Evolutionary conservation across 2,329 filamentous ascomycete genomes (phyloP).

Genomic region (Talaromyces piceae): DNA sequence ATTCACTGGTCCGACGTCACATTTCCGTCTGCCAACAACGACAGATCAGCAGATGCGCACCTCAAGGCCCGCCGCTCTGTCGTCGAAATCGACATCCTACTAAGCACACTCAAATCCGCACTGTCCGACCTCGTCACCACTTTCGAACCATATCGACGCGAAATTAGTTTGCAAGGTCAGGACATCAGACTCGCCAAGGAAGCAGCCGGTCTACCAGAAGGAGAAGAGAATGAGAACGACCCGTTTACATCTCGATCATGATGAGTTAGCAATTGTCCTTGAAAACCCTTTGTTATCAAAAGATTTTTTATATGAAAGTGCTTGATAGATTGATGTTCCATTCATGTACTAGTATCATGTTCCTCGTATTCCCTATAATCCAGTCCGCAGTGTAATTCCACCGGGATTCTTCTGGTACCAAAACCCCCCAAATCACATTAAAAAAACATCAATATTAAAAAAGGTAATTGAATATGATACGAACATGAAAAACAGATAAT

Average conservation of each 20-base stretch:
- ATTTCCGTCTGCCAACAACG: slow-evolving; percentile 37
- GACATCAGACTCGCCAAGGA: slow-evolving; percentile 52
- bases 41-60: slow-evolving; percentile 22
- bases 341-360: too few species aligned
- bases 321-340: too few species aligned
- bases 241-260: slow-evolving; percentile 1
- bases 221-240: slow-evolving; percentile 6
- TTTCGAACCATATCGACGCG: slow-evolving; percentile 67
- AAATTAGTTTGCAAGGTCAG: slow-evolving; percentile 60
- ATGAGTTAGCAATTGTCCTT: neutral
- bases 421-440: too few species aligned
- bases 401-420: too few species aligned
- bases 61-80: slow-evolving; percentile 35
- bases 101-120: slow-evolving; percentile 57
- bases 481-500: too few species aligned
- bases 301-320: too few species aligned
- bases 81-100: slow-evolving; percentile 62
- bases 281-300: too few species aligned
- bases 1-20: slow-evolving; percentile 74
- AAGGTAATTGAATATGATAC: too few species aligned
- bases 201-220: slow-evolving; percentile 2
- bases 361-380: too few species aligned
- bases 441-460: too few species aligned
- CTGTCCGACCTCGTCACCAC: slow-evolving; percentile 58
- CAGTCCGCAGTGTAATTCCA: too few species aligned